phyloP scores from a whole-genome alignment of 768 basidiomycete genomes.

The Suillus subalutaceus region DNA sequence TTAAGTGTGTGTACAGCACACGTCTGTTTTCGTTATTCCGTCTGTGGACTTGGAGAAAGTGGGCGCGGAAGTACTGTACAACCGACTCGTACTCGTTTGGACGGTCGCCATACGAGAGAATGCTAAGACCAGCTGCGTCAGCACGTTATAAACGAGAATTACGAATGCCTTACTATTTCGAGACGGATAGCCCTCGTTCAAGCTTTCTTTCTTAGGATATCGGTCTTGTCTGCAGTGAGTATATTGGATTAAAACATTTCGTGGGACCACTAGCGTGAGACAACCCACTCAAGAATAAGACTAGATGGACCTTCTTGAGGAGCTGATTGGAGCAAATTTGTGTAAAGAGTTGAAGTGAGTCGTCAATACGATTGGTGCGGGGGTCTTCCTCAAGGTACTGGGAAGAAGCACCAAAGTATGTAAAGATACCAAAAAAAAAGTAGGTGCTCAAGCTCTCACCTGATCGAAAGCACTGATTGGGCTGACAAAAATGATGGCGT shows the following conservation, averaged over 20 bases:
- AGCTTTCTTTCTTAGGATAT: slow-evolving; percentile 75
- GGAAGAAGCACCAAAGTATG: background rate
- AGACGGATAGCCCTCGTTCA: slow-evolving; percentile 66
- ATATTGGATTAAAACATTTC: background rate
- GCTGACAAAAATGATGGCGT: slow-evolving; percentile 80
- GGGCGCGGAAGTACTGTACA: slow-evolving; percentile 84
- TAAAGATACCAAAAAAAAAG: slow-evolving; percentile 3
- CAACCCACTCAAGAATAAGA: slow-evolving; percentile 59
- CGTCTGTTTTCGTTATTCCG: slow-evolving; percentile 79
- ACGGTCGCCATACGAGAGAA: slow-evolving; percentile 80
- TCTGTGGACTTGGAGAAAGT: slow-evolving; percentile 80
- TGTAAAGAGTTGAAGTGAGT: slow-evolving; percentile 86
- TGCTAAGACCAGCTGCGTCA: slow-evolving; percentile 43
- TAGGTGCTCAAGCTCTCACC: slow-evolving; percentile 35
- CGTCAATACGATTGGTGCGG: slow-evolving; percentile 82
- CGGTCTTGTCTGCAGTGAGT: slow-evolving; percentile 64
- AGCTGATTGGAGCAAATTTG: slow-evolving; percentile 82
- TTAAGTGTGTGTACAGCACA: slow-evolving; percentile 81
- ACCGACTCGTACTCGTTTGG: slow-evolving; percentile 82
- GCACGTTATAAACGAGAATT: slow-evolving; percentile 15
- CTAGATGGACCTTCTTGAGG: slow-evolving; percentile 67
- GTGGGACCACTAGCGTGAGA: background rate
- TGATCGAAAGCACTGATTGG: slow-evolving; percentile 83
- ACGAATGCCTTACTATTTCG: slow-evolving; percentile 63
- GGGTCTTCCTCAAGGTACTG: slow-evolving; percentile 90